Base-by-base conservation (phyloP, 176 grass and related monocot genomes). In the Panicum miliaceum region DNA sequence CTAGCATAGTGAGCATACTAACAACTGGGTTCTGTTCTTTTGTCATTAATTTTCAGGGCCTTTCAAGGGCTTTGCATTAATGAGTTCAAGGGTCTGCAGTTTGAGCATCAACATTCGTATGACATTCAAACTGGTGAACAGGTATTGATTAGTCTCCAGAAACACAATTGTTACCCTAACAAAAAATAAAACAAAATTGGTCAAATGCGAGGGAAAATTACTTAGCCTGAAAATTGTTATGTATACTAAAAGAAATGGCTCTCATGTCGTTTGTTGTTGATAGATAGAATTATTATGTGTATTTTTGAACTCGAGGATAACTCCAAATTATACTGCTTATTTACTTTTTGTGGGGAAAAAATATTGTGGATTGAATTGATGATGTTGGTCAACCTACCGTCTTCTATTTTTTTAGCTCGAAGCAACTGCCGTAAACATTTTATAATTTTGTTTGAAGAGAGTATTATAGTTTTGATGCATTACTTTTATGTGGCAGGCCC, bases 11-110 rank as follows among this genome's bases (percentile, higher is more conserved):
- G 14, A 37, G 4, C 12, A 18, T 41, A 57, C 46, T 86, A 68
- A 82, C 22, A 41, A 58, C 23, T 61, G 29, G 62, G 78, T 86
- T 14, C 25, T 14, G 26, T 29, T 77, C 14, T 73, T 78, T 62
- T 52, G 6, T 12, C 19, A 2, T 48, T 27, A 29, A 71, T 71
- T 62, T 72, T 78, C 81, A 98, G 96, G 96, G 93, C 96, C 26
- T 98, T 98, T 62, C 93, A 98, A 86, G 93, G 96, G 78, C 92
- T 98, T 85, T 92, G 91, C 78, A 94, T 98, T 48, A 95, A 98
- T 38, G 93, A 98, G 73, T 98, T 98, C 83, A 98, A 82, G 32
- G 93, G 93, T 63, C 89, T 98, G 54, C 42, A 95, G 26, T 98
- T 98, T 90, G 91, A 95, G 75, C 92, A 94, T 13, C 89, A 95